Percentiles rank a stretch among this genome's conserved stretches.
These are phyloP conservation scores for Gaeumannomyces sp. DNA, from an alignment of 2,329 filamentous ascomycete species.

Conservation along the genomic window DNA sequence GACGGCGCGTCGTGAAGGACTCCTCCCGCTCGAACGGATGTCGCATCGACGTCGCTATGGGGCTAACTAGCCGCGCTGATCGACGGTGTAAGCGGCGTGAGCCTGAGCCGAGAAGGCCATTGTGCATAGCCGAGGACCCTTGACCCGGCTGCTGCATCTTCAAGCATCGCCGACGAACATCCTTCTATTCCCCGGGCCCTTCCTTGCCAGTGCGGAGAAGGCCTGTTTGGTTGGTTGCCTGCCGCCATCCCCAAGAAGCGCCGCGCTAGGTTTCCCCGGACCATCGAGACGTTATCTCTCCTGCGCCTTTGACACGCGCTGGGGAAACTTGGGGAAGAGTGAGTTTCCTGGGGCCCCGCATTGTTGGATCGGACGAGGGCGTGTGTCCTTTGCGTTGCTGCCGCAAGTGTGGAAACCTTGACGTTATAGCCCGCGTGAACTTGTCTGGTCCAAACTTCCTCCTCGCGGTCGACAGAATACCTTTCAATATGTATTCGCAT, in stretches of 20 bases:
- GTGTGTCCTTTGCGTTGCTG: background rate
- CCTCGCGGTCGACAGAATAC: background rate
- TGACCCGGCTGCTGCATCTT: background rate
- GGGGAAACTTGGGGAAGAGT: background rate
- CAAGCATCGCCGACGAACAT: background rate
- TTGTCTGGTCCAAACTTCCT: background rate
- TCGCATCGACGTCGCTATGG: background rate
- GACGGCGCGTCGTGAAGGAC: background rate
- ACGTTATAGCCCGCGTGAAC: background rate
- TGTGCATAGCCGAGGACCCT: background rate
- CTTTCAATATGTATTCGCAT: background rate
- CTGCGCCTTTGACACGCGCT: background rate
- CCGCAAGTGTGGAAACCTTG: background rate
- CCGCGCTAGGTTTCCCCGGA: background rate
- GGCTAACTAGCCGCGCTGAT: background rate
- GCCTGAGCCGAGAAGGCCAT: background rate
- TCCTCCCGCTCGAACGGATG: conserved; percentile 4
- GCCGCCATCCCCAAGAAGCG: background rate
- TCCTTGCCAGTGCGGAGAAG: background rate
- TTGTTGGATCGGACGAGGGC: background rate
- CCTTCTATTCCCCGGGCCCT: background rate
- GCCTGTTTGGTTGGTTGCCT: background rate
- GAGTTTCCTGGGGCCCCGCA: background rate
- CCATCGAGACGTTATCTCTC: background rate
- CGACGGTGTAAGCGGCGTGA: too few relatives aligned